Evolutionary conservation across 2,329 filamentous ascomycete species (phyloP).

Genomic region (Akanthomyces muscarius): DNA sequence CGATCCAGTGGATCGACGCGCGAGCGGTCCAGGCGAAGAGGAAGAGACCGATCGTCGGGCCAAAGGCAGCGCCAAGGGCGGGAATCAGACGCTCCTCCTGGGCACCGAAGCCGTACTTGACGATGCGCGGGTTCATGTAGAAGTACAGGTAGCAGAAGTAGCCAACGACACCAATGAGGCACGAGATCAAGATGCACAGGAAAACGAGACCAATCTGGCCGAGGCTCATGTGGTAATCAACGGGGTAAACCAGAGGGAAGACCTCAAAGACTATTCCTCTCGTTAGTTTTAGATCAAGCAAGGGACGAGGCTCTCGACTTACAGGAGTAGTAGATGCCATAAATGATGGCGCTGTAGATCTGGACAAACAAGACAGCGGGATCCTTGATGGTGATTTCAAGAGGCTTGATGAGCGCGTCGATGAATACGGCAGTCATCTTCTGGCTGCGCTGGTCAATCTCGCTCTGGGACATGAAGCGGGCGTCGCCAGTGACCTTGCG

Average conservation of each 20-base stretch:
- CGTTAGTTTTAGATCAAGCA: slow-evolving; percentile 16
- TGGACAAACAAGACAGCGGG: slow-evolving; percentile 60
- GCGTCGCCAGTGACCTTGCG: slow-evolving; percentile 55
- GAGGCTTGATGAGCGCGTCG: slow-evolving; percentile 58
- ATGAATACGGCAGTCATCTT: slow-evolving; percentile 43
- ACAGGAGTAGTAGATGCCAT: slow-evolving; percentile 58
- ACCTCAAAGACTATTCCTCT: slow-evolving; percentile 50
- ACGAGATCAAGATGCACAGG: slow-evolving; percentile 55
- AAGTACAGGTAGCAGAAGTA: slow-evolving; percentile 51
- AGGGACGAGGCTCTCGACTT: slow-evolving; percentile 26
- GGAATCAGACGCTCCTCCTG: slow-evolving; percentile 54
- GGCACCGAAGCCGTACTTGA: slow-evolving; percentile 43
- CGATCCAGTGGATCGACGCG: slow-evolving; percentile 50
- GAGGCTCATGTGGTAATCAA: slow-evolving; percentile 55
- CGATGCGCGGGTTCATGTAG: slow-evolving; percentile 48
- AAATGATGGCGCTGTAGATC: slow-evolving; percentile 58
- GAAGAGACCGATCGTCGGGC: slow-evolving; percentile 57
- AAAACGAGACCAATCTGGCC: slow-evolving; percentile 59
- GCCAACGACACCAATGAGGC: slow-evolving; percentile 45
- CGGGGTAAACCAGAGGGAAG: slow-evolving; percentile 61
- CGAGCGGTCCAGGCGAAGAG: slow-evolving; percentile 56
- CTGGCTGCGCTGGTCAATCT: slow-evolving; percentile 58
- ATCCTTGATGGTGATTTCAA: slow-evolving; percentile 57
- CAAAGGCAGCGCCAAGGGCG: slow-evolving; percentile 49
- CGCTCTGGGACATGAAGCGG: slow-evolving; percentile 56